Base-by-base conservation (phyloP, 1,284 basidiomycete genomes). In the Mrakiaceae sp. region DNA sequence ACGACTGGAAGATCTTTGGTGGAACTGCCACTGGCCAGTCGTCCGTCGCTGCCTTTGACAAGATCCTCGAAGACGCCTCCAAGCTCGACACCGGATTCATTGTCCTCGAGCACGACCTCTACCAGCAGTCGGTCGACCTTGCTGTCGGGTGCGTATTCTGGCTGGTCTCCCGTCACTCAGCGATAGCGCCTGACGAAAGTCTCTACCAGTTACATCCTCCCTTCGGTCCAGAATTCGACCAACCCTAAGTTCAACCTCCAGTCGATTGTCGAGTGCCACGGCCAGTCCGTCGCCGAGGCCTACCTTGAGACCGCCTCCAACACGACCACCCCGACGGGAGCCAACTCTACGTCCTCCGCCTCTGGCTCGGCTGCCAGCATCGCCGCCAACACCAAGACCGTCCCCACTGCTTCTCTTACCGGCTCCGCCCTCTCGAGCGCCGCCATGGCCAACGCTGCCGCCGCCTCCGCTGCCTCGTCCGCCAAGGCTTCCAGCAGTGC, bases 101-200 rank as follows among this genome's bases (percentile, higher is more conserved):
- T 72, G 90, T 95, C 56, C 81, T 98, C 62, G 80, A 89, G 74
- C 91, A 95, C 73, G 91, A 94, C 76, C 78, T 94, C 57, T 93
- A 84, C 74, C 80, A 87, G 71, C 83, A 88, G 71, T 88, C 87
- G 11, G 90, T 94, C 62, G 89, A 94, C 71, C 83, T 96, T 67
- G 90, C 90, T 48, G 81, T 88, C 67, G 89, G 88, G 53, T 92
- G 90, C 78, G 86, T 88, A 69, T 78, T 95, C n/a, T 82, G 27
- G 27, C 27, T 27, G 27, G 27, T 27, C 27, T 27, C 87, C 63
- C 78, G 82, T 52, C 88, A 16, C 72, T 84, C 68, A 78, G 68
- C 11, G 83, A 83, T 76, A 76, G 80, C 51, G 84, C 86, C 56
- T 72, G 80, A 90, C 72, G 84, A 76, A 47, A 84, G 86, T 63